A percentile compares a stretch with the other conserved stretches of the same genome.
Evolutionary conservation across 176 grass and related monocot genomes (phyloP).

Genomic region (Oryza punctata): DNA sequence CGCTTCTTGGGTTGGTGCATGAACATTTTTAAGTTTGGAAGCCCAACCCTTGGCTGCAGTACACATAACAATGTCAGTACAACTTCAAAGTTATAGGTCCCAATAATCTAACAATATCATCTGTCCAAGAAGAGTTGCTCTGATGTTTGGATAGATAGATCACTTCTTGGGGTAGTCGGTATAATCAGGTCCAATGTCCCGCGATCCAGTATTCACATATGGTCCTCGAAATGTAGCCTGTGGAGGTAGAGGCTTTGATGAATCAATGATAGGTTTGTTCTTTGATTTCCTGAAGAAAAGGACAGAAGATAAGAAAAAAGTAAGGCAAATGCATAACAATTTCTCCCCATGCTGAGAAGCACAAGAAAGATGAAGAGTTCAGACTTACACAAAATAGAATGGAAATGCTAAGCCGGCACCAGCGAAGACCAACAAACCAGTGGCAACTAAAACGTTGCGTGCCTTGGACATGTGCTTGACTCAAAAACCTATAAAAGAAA

Average conservation of each 20-base stretch:
- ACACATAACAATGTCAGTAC: neutral
- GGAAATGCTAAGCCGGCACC: conserved; percentile 67
- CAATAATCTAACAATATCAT: neutral
- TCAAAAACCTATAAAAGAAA: conserved; percentile 38
- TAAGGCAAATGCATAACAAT: neutral
- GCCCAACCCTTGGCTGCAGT: neutral
- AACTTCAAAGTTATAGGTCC: neutral
- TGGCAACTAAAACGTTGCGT: conserved; percentile 60
- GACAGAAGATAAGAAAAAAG: neutral
- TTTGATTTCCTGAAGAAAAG: conserved; percentile 57
- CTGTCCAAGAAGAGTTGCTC: neutral
- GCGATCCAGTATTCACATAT: conserved; percentile 86
- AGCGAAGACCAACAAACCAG: conserved; percentile 57
- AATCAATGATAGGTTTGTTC: conserved; percentile 69
- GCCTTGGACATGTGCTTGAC: conserved; percentile 65
- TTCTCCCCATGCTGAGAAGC: neutral
- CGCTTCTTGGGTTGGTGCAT: neutral
- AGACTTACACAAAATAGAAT: conserved; percentile 71
- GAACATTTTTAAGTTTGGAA: neutral
- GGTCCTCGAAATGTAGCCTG: conserved; percentile 93
- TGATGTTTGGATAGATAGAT: neutral
- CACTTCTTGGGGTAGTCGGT: conserved; percentile 68
- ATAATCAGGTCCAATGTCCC: conserved; percentile 80
- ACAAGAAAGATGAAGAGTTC: neutral
- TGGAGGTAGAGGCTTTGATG: conserved; percentile 78